Percentiles rank a stretch among this genome's conserved stretches.
phyloP scores from a whole-genome alignment of 2,329 filamentous ascomycete genomes.

The Fusarium oligoseptatum region DNA sequence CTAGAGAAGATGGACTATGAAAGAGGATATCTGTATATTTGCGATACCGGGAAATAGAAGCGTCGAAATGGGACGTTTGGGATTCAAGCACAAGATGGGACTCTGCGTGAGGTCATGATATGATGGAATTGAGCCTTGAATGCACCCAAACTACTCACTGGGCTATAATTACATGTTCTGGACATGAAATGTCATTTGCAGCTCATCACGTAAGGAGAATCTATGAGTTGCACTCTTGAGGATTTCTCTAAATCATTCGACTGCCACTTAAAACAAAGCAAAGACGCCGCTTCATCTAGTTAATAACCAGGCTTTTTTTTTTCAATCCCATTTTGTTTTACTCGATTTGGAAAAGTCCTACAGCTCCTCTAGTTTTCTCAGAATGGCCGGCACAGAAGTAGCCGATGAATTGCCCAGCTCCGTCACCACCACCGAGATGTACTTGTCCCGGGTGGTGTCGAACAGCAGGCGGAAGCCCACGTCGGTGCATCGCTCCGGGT shows the following conservation, averaged over 20 bases:
- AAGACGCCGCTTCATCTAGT: constrained; percentile 33
- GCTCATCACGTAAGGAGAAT: constrained; percentile 1
- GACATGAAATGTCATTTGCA: neutral
- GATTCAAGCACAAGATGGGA: constrained; percentile 32
- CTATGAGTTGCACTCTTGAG: constrained; percentile 19
- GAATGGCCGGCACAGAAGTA: constrained; percentile 80
- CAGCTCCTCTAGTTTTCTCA: constrained; percentile 70
- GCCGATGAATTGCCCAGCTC: constrained; percentile 90
- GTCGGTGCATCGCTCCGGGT: constrained; percentile 74
- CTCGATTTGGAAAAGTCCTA: constrained; percentile 48
- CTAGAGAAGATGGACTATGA: constrained; percentile 1
- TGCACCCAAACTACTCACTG: neutral
- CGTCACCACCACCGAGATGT: constrained; percentile 89
- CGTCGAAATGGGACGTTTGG: constrained; percentile 45
- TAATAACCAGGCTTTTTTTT: constrained; percentile 3
- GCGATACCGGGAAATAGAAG: constrained; percentile 42
- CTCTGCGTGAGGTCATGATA: constrained; percentile 20
- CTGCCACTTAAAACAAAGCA: constrained; percentile 13
- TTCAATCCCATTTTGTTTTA: constrained; percentile 30
- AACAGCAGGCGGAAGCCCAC: constrained; percentile 79
- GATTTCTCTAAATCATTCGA: constrained; percentile 23
- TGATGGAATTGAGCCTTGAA: neutral
- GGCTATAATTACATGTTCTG: neutral
- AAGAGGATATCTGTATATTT: constrained; percentile 43
- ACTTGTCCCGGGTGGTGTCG: constrained; percentile 90